Conservation (phyloP, 1,284 basidiomycete genomes). For the Sporisorium reilianum region DNA sequence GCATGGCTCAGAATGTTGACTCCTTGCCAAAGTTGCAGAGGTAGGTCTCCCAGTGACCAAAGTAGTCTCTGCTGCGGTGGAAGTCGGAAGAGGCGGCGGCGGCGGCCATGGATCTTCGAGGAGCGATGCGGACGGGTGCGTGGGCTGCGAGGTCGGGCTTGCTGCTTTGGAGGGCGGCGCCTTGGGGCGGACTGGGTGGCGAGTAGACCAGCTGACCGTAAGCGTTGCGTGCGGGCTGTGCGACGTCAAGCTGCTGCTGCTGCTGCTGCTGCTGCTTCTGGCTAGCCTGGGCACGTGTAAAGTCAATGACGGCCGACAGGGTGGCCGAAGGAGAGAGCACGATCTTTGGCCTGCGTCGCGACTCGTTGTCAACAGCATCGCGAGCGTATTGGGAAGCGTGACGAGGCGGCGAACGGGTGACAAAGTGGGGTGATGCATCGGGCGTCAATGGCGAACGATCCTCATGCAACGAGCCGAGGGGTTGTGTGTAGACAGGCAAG, state of each 20-base stretch:
- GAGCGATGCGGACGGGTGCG: slow-evolving; percentile 19
- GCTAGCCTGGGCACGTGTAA: slow-evolving; percentile 24
- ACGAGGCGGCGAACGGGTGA: background rate
- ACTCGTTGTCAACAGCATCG: slow-evolving; percentile 9
- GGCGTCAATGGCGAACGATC: slow-evolving; percentile 27
- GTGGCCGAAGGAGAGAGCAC: slow-evolving; percentile 16
- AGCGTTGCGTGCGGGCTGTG: slow-evolving; percentile 11
- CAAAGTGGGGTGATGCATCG: background rate
- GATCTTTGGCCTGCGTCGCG: slow-evolving; percentile 1
- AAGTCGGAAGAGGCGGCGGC: background rate
- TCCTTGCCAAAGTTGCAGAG: slow-evolving; percentile 41
- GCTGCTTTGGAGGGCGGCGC: background rate
- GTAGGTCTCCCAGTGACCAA: slow-evolving; percentile 38
- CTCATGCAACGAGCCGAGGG: slow-evolving; percentile 17
- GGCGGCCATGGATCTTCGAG: slow-evolving; percentile 1
- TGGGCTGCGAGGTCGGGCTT: slow-evolving; percentile 6
- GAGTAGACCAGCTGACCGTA: slow-evolving; percentile 22
- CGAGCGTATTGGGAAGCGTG: slow-evolving; percentile 18
- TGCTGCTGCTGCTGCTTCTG: background rate
- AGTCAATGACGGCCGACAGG: slow-evolving; percentile 30
- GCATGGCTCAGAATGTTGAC: slow-evolving; percentile 21
- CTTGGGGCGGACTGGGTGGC: slow-evolving; percentile 5
- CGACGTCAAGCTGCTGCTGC: no score
- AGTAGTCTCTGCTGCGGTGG: slow-evolving; percentile 18
- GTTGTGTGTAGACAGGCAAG: slow-evolving; percentile 1